phyloP scores from a whole-genome alignment of 2,329 filamentous ascomycete genomes.

The Penicillium verrucosum region DNA sequence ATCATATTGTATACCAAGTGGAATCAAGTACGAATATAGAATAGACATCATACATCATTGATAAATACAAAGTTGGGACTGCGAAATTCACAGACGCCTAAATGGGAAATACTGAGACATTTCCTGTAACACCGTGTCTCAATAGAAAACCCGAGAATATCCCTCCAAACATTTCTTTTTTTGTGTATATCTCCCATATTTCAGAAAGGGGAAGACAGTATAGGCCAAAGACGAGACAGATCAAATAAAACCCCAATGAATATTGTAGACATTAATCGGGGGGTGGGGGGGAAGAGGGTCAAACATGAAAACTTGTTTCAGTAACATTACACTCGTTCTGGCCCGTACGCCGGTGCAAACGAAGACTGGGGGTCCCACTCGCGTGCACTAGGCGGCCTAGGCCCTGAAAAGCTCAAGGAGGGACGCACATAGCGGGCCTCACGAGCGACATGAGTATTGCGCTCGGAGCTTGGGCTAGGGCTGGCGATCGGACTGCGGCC shows the following conservation, averaged over 20 bases:
- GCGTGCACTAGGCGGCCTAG: constrained; percentile 40
- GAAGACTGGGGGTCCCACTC: constrained; percentile 40
- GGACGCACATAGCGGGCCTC: constrained; percentile 49
- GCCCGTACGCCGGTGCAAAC: constrained; percentile 28
- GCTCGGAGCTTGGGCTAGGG: constrained; percentile 20
- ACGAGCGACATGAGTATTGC: constrained; percentile 35
- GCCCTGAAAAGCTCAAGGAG: constrained; percentile 48
- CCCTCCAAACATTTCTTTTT: neutral
- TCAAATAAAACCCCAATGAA: neutral
- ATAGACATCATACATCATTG: neutral
- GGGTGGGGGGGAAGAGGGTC: too few relatives aligned
- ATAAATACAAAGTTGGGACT: neutral
- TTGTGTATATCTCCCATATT: neutral
- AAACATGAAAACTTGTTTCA: neutral
- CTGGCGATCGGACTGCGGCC: constrained; percentile 27
- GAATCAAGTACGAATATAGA: neutral
- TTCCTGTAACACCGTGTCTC: neutral
- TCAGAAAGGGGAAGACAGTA: neutral
- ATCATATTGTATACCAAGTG: neutral
- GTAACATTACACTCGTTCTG: constrained; percentile 11
- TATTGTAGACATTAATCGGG: neutral
- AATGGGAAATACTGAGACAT: neutral
- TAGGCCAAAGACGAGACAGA: neutral
- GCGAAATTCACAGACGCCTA: neutral
- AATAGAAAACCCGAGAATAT: neutral